Evolutionary conservation across 2,329 filamentous ascomycete species (phyloP).

Genomic region (Sphaerulina populicola): DNA sequence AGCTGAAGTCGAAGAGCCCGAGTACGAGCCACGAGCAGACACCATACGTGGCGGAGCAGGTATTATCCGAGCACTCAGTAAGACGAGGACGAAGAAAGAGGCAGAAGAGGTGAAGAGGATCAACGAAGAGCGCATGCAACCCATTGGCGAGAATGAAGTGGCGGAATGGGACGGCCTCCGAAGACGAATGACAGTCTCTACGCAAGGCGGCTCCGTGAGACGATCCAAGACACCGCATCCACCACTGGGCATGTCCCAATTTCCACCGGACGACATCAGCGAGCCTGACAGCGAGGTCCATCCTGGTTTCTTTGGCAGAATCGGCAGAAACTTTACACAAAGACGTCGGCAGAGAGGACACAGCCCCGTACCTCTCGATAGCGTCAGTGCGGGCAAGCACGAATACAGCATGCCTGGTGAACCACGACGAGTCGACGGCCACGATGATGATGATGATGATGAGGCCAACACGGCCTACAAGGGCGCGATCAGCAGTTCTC

Average conservation of each 20-base stretch:
- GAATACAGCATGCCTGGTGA: slow-evolving; percentile 43
- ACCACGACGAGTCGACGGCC: slow-evolving; percentile 39
- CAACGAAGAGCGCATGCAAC: slow-evolving; percentile 70
- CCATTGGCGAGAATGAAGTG: slow-evolving; percentile 68
- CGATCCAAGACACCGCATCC: slow-evolving; percentile 54
- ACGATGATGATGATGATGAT: slow-evolving; percentile 45
- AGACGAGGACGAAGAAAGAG: slow-evolving; percentile 67
- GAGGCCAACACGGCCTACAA: slow-evolving; percentile 45
- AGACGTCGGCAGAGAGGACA: slow-evolving; percentile 21
- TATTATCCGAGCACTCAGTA: slow-evolving; percentile 75
- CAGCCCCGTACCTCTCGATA: slow-evolving; percentile 32
- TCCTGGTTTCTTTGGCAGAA: slow-evolving; percentile 41
- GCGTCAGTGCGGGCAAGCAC: slow-evolving; percentile 24
- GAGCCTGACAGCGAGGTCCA: slow-evolving; percentile 37
- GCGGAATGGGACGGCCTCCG: slow-evolving; percentile 90
- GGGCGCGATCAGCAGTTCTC: slow-evolving; percentile 31
- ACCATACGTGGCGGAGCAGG: slow-evolving; percentile 86
- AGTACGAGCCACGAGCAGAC: slow-evolving; percentile 91
- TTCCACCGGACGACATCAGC: slow-evolving; percentile 52
- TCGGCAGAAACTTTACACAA: slow-evolving; percentile 23
- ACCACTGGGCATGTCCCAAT: slow-evolving; percentile 78
- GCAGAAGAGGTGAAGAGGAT: slow-evolving; percentile 68
- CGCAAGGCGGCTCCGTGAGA: slow-evolving; percentile 34
- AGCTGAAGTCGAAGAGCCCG: slow-evolving; percentile 89
- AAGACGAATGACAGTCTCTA: slow-evolving; percentile 53